Evolutionary conservation across 2,329 filamentous ascomycete species (phyloP), one percentile per base, ranked within the genome.

Genomic region (Drechslerella coelobrocha): DNA sequence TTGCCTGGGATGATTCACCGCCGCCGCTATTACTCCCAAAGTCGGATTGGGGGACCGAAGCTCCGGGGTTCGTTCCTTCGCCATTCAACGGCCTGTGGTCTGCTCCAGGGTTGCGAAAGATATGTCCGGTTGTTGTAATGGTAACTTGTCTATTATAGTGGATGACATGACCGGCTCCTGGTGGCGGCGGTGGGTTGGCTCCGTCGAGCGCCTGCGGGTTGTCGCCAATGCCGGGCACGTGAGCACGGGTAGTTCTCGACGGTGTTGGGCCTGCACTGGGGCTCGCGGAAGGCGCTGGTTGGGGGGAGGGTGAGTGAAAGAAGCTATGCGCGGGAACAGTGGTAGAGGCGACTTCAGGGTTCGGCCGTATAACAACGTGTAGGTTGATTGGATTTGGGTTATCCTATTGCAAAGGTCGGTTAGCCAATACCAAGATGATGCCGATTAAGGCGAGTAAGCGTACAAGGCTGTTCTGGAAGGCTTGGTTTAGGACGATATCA

Each of bases 331-430:
- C 52, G 10, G 65, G 65, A 29, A 21, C 10, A 7, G 27, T 37
- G 8, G 27, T 45, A 6, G 52, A n/a, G 4, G 31, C 29, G 26
- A 45, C 19, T 9, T 53, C 43, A 5, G 31, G 50, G 24, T 47
- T 39, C 3, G 65, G 65, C 14, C 65, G 56, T 29, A 69, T 59
- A 5, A 69, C 65, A 12, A 57, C 31, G 26, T 69, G 57, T 14
- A 69, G 31, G 26, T 61, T 48, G n/a, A 62, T 50, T 9, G 57
- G 65, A 12, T 41, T 45, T 1, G 31, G 34, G 29, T 34, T 27
- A 2, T 52, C 47, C 56, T 61, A 27, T 26, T 2, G 12, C 17
- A 23, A 27, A 9, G 10, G 26, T 39, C 41, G 10, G 26, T 39
- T 17, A 60, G 27, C 27, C 21, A 50, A 2, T 10, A 45, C 21